Conservation (phyloP, 2,329 filamentous ascomycete genomes). For the Aspergillus sp. region DNA sequence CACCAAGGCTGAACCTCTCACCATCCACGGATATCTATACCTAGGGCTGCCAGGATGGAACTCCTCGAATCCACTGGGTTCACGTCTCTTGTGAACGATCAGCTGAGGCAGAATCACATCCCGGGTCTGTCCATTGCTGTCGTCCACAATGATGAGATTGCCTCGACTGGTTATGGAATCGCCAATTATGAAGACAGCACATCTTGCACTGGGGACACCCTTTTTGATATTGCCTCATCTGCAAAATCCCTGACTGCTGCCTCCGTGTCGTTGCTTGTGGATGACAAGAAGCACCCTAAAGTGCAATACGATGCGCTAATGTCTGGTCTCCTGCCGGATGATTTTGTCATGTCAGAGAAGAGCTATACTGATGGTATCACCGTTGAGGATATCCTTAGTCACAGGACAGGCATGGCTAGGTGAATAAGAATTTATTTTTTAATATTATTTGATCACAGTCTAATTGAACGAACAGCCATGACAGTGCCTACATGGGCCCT, state of each 20-base stretch:
- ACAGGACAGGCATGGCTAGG: conserved; percentile 44
- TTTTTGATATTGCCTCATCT: conserved; percentile 18
- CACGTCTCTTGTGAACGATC: conserved; percentile 3
- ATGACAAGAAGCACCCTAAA: conserved; percentile 25
- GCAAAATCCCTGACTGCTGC: conserved; percentile 21
- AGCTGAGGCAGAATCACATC: conserved; percentile 11
- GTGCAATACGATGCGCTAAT: conserved; percentile 44
- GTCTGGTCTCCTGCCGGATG: conserved; percentile 41
- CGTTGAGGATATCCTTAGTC: conserved; percentile 47
- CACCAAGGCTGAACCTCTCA: too few species aligned
- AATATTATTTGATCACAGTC: too few species aligned
- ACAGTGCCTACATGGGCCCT: conserved; percentile 22
- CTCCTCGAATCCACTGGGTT: conserved; percentile 6
- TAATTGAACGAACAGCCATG: conserved; percentile 22
- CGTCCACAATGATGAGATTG: conserved; percentile 7
- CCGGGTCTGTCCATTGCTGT: conserved; percentile 15
- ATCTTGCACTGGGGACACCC: conserved; percentile 15
- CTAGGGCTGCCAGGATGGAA: conserved; percentile 3
- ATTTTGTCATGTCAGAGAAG: conserved; percentile 44
- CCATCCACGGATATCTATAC: too few species aligned
- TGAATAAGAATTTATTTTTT: conserved; percentile 23
- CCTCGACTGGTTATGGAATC: conserved; percentile 12
- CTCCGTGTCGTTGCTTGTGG: conserved; percentile 35
- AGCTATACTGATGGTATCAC: conserved; percentile 45
- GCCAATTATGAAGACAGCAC: conserved; percentile 7